Percentiles rank a stretch among this genome's conserved stretches.
These are phyloP conservation scores for Pseudogymnoascus sp. DNA, from an alignment of 2,329 filamentous ascomycete species.

Conservation along the genomic window DNA sequence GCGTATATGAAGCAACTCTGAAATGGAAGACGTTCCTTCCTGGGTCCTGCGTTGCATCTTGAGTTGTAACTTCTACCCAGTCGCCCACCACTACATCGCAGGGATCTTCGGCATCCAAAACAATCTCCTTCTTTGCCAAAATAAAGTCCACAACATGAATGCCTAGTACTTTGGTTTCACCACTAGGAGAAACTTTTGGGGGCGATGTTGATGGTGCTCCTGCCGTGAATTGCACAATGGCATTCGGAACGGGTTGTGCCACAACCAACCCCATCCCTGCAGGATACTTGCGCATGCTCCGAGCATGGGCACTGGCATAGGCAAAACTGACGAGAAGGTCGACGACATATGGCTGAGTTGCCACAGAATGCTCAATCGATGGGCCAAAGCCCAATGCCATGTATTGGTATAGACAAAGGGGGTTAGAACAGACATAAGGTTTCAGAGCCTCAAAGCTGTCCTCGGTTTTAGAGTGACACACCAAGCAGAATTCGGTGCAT, in stretches of 20 bases:
- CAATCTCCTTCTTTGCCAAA: not conserved
- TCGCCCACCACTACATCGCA: not conserved
- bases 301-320: conserved; percentile 39
- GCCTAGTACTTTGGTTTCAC: not conserved
- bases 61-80: not conserved
- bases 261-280: conserved; percentile 27
- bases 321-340: conserved; percentile 80
- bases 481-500: conserved; percentile 80
- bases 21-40: not conserved
- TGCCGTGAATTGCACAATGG: not conserved
- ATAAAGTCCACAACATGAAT: not conserved
- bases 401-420: conserved; percentile 79
- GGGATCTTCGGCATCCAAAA: not conserved
- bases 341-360: conserved; percentile 70
- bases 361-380: conserved; percentile 75
- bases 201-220: not conserved
- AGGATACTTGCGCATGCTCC: conserved; percentile 25
- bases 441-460: conserved; percentile 59
- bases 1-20: not conserved
- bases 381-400: conserved; percentile 79
- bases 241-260: conserved; percentile 14
- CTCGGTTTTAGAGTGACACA: conserved; percentile 65
- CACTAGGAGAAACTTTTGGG: not conserved
- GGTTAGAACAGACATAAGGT: conserved; percentile 68
- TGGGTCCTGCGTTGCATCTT: not conserved